Conservation (phyloP, 2,329 filamentous ascomycete genomes). For the Penicillium corylophilum region DNA sequence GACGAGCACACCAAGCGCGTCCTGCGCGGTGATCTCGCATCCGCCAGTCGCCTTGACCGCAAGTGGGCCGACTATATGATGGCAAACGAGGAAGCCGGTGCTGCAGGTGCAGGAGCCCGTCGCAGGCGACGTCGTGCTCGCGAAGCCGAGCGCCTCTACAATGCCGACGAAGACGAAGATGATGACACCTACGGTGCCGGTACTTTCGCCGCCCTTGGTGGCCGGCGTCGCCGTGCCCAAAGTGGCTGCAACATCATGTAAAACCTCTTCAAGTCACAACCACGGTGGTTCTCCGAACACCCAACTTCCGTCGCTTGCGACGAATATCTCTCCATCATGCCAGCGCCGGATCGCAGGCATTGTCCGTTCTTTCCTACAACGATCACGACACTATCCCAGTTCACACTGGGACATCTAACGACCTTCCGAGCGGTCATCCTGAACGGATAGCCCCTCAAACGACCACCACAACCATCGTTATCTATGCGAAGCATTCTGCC, state of each 20-base stretch:
- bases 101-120: conserved; percentile 58
- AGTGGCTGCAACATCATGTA: conserved; percentile 68
- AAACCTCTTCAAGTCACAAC: conserved; percentile 22
- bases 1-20: conserved; percentile 91
- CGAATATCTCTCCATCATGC: background rate
- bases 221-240: conserved; percentile 60
- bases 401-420: too few relatives aligned
- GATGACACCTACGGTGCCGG: conserved; percentile 36
- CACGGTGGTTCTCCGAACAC: conserved; percentile 2
- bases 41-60: conserved; percentile 76
- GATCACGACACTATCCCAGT: background rate
- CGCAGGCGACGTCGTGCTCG: conserved; percentile 73
- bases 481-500: background rate
- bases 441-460: background rate
- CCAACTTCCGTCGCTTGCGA: background rate
- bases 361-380: background rate
- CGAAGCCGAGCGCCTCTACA: conserved; percentile 76
- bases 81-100: conserved; percentile 78
- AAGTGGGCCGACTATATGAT: conserved; percentile 97
- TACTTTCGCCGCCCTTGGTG: conserved; percentile 41
- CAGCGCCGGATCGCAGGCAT: conserved; percentile 19
- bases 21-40: conserved; percentile 68
- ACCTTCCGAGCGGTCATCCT: background rate
- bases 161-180: conserved; percentile 73
- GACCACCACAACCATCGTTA: background rate